Conservation (phyloP, 2,329 filamentous ascomycete species). For the Verticillium isaacii region DNA sequence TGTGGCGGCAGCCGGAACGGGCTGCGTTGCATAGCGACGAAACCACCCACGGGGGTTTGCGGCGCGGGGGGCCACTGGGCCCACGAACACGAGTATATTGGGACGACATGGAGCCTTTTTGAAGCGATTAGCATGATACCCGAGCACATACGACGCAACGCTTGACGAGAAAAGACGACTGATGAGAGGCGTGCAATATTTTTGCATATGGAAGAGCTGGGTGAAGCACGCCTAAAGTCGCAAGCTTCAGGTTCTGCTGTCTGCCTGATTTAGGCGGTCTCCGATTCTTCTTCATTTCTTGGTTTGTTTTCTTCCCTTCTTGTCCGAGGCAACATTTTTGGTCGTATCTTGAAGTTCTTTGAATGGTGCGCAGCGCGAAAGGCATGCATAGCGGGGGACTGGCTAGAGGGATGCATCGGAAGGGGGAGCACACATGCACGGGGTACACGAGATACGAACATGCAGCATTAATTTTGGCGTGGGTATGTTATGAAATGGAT, state of each 20-base stretch:
- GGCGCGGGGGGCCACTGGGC: neutral
- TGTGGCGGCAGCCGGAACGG: neutral
- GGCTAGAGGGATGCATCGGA: neutral
- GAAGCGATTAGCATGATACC: constrained; percentile 7
- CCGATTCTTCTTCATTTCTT: neutral
- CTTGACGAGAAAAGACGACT: neutral
- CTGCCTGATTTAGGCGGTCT: neutral
- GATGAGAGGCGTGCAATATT: neutral
- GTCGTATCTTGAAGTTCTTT: no score
- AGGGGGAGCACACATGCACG: neutral
- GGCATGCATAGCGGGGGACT: neutral
- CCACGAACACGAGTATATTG: constrained; percentile 4
- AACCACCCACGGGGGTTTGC: neutral
- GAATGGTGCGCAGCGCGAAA: neutral
- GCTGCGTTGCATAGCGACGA: neutral
- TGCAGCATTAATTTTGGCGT: neutral
- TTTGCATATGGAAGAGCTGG: neutral
- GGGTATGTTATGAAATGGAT: neutral
- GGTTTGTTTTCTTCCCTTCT: neutral
- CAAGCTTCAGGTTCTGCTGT: neutral
- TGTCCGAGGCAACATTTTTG: neutral
- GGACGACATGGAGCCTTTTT: constrained; percentile 18
- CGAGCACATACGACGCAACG: constrained; percentile 3
- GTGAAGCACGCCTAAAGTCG: neutral
- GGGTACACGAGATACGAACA: neutral